phyloP scores from a whole-genome alignment of 169 alveolate genomes.

The Plasmodium coatneyi region DNA sequence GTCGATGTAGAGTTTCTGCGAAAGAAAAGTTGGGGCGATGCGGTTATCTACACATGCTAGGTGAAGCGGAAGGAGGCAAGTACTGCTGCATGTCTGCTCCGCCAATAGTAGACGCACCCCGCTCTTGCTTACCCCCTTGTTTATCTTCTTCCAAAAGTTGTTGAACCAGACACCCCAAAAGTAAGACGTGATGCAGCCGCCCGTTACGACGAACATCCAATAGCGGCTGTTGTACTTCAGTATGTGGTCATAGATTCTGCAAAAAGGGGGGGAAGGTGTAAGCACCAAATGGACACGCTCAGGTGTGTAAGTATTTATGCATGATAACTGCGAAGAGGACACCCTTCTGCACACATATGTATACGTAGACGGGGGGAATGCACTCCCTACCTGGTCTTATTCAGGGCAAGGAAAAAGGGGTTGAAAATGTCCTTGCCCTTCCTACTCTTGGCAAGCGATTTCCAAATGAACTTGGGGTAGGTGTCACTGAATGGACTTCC shows the following conservation, averaged over 20 bases:
- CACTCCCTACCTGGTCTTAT: slow-evolving; percentile 45
- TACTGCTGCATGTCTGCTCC: neutral
- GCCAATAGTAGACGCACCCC: neutral
- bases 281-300: neutral
- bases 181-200: slow-evolving; percentile 70
- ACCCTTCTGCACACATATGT: neutral
- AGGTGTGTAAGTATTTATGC: neutral
- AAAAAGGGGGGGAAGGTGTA: neutral
- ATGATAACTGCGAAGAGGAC: neutral
- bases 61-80: neutral
- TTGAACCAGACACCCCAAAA: slow-evolving; percentile 75
- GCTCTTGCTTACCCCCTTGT: slow-evolving; percentile 49
- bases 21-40: neutral
- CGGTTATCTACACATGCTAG: neutral
- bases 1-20: slow-evolving; percentile 62
- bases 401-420: slow-evolving; percentile 60
- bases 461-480: slow-evolving; percentile 72
- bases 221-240: slow-evolving; percentile 59
- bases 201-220: slow-evolving; percentile 63
- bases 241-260: slow-evolving; percentile 68
- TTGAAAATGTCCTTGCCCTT: slow-evolving; percentile 71
- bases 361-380: neutral
- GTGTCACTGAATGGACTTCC: slow-evolving; percentile 76
- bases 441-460: slow-evolving; percentile 55
- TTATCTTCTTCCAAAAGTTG: slow-evolving; percentile 56